These are phyloP conservation scores for Neostapfia colusana DNA, from an alignment of 176 grass and related monocot species.

Conservation along the genomic window DNA sequence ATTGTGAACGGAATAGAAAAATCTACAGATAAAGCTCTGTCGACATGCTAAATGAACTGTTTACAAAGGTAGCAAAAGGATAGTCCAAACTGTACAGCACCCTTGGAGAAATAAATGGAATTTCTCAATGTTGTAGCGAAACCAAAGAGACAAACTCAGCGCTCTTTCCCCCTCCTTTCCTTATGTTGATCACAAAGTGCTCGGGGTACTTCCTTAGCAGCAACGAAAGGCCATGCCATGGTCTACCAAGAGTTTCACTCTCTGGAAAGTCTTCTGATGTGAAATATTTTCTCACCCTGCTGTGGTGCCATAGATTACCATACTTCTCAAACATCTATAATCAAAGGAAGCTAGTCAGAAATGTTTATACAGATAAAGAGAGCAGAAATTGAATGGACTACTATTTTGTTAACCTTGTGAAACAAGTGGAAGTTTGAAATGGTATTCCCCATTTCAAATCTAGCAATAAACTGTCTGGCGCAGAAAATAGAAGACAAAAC, in stretches of 20 bases:
- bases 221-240: conserved; percentile 67
- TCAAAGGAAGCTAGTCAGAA: conserved; percentile 28
- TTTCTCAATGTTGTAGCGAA: conserved; percentile 48
- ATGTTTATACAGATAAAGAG: not conserved
- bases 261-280: conserved; percentile 58
- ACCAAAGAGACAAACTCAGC: conserved; percentile 79
- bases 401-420: no score
- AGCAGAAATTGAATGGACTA: not conserved
- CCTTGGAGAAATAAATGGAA: not conserved
- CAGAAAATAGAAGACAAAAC: no score
- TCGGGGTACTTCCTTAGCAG: conserved; percentile 74
- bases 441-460: no score
- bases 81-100: conserved; percentile 28
- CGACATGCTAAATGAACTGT: conserved; percentile 5
- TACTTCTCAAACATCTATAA: conserved; percentile 68
- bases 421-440: no score
- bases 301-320: conserved; percentile 73
- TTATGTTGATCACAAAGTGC: conserved; percentile 72
- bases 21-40: not conserved
- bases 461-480: no score
- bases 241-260: conserved; percentile 58
- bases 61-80: conserved; percentile 18
- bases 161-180: conserved; percentile 46
- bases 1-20: not conserved
- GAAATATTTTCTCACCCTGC: conserved; percentile 76